Conservation (phyloP, 1,139 yeast species). For the Scheffersomyces segobiensis region DNA sequence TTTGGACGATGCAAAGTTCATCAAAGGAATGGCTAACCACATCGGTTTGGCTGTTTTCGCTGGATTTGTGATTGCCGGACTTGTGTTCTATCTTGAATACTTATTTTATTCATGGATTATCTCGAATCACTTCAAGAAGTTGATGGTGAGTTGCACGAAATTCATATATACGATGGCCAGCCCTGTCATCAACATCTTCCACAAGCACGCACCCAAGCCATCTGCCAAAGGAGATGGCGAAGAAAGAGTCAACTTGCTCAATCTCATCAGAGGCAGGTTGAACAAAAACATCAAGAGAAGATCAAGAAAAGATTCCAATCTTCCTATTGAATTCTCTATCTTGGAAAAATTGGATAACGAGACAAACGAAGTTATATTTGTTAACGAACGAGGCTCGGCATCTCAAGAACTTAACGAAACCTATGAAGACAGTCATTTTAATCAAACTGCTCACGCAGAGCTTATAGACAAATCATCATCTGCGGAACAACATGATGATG, state of each 20-base stretch:
- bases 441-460: not conserved
- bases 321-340: conserved; percentile 34
- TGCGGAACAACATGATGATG: not conserved
- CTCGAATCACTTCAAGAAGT: conserved; percentile 30
- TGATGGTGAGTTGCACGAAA: conserved; percentile 15
- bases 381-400: not conserved
- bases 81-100: conserved; percentile 63
- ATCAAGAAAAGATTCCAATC: conserved; percentile 57
- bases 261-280: conserved; percentile 9
- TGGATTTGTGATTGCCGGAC: conserved; percentile 62
- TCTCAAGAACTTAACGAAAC: not conserved
- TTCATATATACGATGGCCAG: conserved; percentile 3
- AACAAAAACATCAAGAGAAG: conserved; percentile 33
- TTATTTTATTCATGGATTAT: conserved; percentile 51
- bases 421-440: not conserved
- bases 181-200: conserved; percentile 1
- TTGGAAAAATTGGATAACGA: conserved; percentile 26
- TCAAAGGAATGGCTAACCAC: conserved; percentile 70
- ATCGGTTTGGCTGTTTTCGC: conserved; percentile 66
- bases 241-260: not conserved
- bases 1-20: conserved; percentile 75
- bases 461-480: not conserved
- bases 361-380: not conserved
- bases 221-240: not conserved
- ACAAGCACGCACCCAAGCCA: not conserved